A percentile compares a stretch with the other conserved stretches of the same genome.
Conservation (phyloP, 1,139 yeast species). For the Meyerozyma guilliermondii region DNA sequence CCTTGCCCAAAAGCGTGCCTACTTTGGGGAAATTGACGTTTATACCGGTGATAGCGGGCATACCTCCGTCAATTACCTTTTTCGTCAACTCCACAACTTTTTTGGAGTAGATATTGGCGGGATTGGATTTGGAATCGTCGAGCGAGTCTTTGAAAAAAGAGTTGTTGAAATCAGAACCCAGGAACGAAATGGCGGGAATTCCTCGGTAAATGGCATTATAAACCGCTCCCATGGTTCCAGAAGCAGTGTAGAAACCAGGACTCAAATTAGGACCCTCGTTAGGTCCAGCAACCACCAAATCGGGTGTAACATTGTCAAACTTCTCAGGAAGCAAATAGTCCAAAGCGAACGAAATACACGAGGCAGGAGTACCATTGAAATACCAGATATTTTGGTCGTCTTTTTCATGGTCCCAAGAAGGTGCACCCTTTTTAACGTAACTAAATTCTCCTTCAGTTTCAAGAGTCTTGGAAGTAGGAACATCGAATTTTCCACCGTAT, state of each 20-base stretch:
- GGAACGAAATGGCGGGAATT: constrained; percentile 40
- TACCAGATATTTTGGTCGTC: constrained; percentile 40
- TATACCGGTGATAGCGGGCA: constrained; percentile 4
- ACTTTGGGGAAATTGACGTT: constrained; percentile 6
- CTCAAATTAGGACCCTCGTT: constrained; percentile 43
- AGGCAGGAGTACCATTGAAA: constrained; percentile 42
- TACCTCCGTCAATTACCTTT: not conserved
- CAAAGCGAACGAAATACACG: constrained; percentile 36
- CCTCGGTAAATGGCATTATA: constrained; percentile 40
- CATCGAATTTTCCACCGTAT: constrained; percentile 48
- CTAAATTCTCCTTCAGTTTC: constrained; percentile 31
- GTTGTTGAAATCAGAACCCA: constrained; percentile 41
- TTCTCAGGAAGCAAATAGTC: constrained; percentile 34
- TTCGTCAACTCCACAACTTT: constrained; percentile 9
- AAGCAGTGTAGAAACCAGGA: constrained; percentile 35
- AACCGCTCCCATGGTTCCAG: constrained; percentile 46
- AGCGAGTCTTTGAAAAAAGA: constrained; percentile 36
- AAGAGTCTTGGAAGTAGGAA: constrained; percentile 22
- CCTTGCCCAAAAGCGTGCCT: constrained; percentile 9
- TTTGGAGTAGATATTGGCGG: constrained; percentile 12
- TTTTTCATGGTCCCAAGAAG: constrained; percentile 40
- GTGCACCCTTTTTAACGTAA: constrained; percentile 33
- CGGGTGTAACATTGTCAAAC: constrained; percentile 17
- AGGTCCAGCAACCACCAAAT: constrained; percentile 44
- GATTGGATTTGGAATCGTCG: constrained; percentile 12